Conservation (phyloP, 164 flowering plant genomes). For the Echeveria elegans region DNA sequence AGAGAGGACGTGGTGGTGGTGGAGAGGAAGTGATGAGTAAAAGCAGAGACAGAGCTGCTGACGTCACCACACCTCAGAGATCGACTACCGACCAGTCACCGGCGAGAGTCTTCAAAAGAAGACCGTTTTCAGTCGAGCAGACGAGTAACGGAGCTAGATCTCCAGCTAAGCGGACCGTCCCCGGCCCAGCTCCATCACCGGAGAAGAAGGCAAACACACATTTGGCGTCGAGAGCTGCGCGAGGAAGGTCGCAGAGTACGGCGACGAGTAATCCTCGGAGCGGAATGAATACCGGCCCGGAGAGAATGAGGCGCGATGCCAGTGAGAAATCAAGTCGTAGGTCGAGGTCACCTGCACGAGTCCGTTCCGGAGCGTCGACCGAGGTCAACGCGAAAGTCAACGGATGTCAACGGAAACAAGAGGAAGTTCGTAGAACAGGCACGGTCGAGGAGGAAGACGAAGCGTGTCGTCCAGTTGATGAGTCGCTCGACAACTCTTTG, state of each 20-base stretch:
- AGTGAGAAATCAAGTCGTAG: constrained; percentile 22
- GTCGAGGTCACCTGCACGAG: too few species aligned
- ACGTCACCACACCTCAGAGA: constrained; percentile 9
- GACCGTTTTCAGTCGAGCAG: constrained; percentile 22
- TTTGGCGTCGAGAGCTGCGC: constrained; percentile 7
- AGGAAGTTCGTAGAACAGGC: background rate
- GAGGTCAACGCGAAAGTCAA: background rate
- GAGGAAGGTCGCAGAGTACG: constrained; percentile 5
- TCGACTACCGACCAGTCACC: too few species aligned
- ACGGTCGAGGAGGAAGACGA: background rate
- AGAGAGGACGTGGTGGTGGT: too few species aligned
- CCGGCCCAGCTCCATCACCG: too few species aligned
- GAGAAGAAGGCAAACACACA: too few species aligned
- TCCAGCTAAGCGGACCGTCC: constrained; percentile 25
- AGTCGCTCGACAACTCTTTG: constrained; percentile 45
- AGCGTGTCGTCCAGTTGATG: constrained; percentile 11
- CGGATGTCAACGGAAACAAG: background rate
- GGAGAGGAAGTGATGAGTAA: too few species aligned
- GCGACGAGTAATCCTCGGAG: constrained; percentile 8
- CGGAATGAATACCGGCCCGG: constrained; percentile 12
- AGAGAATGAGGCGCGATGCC: constrained; percentile 8
- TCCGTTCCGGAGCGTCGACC: too few species aligned
- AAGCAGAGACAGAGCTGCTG: background rate
- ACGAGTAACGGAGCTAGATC: constrained; percentile 10
- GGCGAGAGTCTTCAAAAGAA: constrained; percentile 21